Evolutionary conservation across 257 asterid species (phyloP).

Genomic region (Scutellaria galericulata): DNA sequence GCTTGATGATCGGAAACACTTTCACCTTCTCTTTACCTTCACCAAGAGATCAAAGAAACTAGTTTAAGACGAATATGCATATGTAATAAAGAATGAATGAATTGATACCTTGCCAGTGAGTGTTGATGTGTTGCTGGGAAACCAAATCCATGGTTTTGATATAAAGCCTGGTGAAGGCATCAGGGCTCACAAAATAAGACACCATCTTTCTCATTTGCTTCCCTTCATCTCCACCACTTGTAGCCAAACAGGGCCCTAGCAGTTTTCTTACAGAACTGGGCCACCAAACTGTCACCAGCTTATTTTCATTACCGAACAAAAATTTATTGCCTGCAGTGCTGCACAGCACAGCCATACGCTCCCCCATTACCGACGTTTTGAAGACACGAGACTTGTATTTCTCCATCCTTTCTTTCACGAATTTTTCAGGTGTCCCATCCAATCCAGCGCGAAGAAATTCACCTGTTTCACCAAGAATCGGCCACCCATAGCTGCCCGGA

Average conservation of each 20-base stretch:
- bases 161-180: constrained; percentile 60
- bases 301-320: constrained; percentile 69
- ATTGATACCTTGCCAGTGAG: constrained; percentile 64
- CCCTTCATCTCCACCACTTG: constrained; percentile 62
- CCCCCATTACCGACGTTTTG: constrained; percentile 59
- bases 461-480: constrained; percentile 54
- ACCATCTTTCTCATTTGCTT: constrained; percentile 63
- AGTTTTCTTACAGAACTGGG: constrained; percentile 57
- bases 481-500: constrained; percentile 68
- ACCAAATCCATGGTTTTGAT: constrained; percentile 57
- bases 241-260: constrained; percentile 56
- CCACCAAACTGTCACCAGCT: constrained; percentile 73
- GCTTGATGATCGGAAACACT: constrained; percentile 56
- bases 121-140: constrained; percentile 55
- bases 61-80: too few relatives aligned
- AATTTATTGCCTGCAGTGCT: constrained; percentile 62
- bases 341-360: constrained; percentile 47
- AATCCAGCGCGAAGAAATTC: constrained; percentile 50
- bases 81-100: neutral
- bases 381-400: constrained; percentile 47
- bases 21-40: constrained; percentile 58
- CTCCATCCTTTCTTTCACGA: constrained; percentile 41
- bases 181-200: constrained; percentile 60
- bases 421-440: constrained; percentile 52
- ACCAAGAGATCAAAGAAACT: neutral